A percentile compares a stretch with the other conserved stretches of the same genome.
Conservation (phyloP, 495 filamentous ascomycete genomes). For the Penicillium daleae region DNA sequence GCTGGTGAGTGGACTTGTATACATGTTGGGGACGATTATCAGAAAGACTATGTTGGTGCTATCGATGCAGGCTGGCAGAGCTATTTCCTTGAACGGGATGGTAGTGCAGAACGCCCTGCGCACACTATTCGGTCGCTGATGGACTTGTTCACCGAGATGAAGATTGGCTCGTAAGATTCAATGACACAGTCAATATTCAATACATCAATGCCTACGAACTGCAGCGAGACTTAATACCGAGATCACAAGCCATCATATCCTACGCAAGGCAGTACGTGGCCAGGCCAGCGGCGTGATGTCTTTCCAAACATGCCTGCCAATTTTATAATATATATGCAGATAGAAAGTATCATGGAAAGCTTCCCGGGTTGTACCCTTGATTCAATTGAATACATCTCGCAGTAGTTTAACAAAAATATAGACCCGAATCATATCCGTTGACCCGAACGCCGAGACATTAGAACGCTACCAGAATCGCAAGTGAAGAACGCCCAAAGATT, state of each 20-base stretch:
- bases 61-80: constrained; percentile 65
- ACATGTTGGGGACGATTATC: constrained; percentile 70
- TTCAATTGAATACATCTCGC: constrained; percentile 6
- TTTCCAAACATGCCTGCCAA: neutral
- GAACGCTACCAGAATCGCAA: neutral
- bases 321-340: neutral
- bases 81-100: constrained; percentile 51
- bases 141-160: constrained; percentile 29
- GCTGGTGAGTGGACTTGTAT: constrained; percentile 49
- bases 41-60: constrained; percentile 66
- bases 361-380: neutral
- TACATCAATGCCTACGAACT: neutral
- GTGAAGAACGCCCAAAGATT: neutral
- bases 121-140: constrained; percentile 34
- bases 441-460: constrained; percentile 2
- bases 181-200: neutral
- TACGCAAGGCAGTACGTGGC: neutral
- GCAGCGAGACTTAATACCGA: neutral
- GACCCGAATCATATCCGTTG: neutral
- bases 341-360: neutral
- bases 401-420: neutral
- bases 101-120: constrained; percentile 11
- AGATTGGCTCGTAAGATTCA: constrained; percentile 1
- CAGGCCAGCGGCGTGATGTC: neutral
- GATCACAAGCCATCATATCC: neutral